These are phyloP conservation scores for Hortaea werneckii DNA, from an alignment of 2,329 filamentous ascomycete genomes.

Conservation along the genomic window DNA sequence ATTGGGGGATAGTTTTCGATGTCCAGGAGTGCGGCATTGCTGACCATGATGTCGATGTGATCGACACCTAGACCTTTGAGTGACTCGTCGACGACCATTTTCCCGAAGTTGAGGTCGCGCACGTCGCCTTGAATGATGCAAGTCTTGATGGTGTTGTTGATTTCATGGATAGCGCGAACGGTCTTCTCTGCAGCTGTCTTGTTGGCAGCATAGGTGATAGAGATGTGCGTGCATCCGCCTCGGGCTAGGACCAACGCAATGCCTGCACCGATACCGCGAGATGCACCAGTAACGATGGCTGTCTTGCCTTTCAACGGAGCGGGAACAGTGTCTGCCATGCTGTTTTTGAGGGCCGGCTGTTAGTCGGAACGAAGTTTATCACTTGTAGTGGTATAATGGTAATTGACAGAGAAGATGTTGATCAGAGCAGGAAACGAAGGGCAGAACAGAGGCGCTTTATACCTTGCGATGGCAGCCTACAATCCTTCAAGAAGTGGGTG, in stretches of 20 bases:
- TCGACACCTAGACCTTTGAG: conserved; percentile 6
- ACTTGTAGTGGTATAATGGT: no score
- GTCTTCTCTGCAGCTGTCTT: conserved; percentile 4
- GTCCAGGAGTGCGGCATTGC: conserved; percentile 3
- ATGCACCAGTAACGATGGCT: conserved; percentile 4
- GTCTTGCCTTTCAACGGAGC: conserved; percentile 3
- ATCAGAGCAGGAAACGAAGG: no score
- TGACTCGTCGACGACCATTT: conserved; percentile 3
- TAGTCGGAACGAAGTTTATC: no score
- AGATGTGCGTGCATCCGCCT: conserved; percentile 7
- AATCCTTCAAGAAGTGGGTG: no score
- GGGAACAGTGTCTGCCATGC: conserved; percentile 4
- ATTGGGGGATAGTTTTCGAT: background rate
- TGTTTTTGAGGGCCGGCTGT: background rate
- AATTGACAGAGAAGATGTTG: no score
- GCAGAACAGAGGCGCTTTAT: no score
- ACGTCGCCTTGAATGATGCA: conserved; percentile 3
- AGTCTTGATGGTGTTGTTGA: conserved; percentile 7
- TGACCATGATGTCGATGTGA: conserved; percentile 8
- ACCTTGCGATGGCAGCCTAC: no score
- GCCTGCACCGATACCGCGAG: conserved; percentile 7
- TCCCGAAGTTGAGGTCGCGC: conserved; percentile 1
- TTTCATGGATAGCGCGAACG: conserved; percentile 1
- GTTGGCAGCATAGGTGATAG: conserved; percentile 8
- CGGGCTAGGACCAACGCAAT: conserved; percentile 6